Conservation (phyloP, 192 early-diverging fungal genomes). For the Phycomyces blakesleeanus region DNA sequence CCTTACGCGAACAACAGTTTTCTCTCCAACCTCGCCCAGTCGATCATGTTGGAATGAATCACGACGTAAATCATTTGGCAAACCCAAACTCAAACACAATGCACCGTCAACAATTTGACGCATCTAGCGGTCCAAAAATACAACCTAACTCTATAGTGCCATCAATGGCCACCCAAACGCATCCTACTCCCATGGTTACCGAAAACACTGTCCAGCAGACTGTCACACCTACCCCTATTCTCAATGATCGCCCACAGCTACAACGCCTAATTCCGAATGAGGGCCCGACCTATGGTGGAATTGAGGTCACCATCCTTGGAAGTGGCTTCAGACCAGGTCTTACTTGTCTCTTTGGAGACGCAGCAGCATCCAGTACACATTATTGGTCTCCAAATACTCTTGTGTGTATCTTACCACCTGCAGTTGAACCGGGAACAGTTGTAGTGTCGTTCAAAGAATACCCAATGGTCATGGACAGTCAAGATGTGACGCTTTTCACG, state of each 20-base stretch:
- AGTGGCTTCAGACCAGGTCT: conserved; percentile 71
- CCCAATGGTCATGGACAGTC: conserved; percentile 26
- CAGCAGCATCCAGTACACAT: conserved; percentile 65
- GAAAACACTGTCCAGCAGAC: background rate
- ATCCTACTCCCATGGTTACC: background rate
- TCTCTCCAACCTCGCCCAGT: background rate
- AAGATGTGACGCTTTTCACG: conserved; percentile 32
- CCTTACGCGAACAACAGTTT: background rate
- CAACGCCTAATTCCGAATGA: conserved; percentile 72
- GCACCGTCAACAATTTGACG: background rate
- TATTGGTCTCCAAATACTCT: conserved; percentile 75
- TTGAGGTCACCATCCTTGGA: conserved; percentile 81
- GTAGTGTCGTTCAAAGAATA: conserved; percentile 51
- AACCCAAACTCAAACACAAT: too few relatives aligned
- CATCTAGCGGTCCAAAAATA: background rate
- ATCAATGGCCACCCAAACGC: background rate
- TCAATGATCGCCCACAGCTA: background rate
- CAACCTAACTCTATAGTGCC: background rate
- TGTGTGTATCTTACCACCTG: conserved; percentile 79
- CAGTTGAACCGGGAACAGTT: conserved; percentile 68
- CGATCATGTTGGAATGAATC: too few relatives aligned
- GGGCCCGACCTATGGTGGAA: conserved; percentile 83
- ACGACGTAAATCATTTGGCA: too few relatives aligned
- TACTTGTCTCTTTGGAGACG: conserved; percentile 68
- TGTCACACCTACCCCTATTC: background rate